Evolutionary conservation across 257 asterid genomes (phyloP), one percentile per base, ranked within the genome.

Genomic region (Salvia splendens): DNA sequence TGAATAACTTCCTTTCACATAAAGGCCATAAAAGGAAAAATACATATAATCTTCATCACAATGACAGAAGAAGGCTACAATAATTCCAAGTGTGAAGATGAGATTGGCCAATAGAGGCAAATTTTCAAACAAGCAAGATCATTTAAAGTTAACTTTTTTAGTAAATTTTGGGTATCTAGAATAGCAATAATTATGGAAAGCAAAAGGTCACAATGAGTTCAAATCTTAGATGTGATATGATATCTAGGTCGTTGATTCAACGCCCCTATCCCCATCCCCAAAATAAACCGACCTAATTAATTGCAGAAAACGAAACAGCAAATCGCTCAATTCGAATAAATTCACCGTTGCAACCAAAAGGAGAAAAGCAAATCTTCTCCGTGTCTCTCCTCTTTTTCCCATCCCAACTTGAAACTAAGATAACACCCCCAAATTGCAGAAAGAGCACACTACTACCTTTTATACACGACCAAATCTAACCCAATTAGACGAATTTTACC

Each of bases 401-500:
- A 36, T 17, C n/a, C 17, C 24, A 55, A 46, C 55, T 17, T 42
- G 28, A 32, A 49, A 68, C 32, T 54, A 16, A 65, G 4, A 48
- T 7, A 24, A 42, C 24, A 5, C 15, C 73, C 60, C 51, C 15
- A 65, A 59, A 66, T 65, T 52, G 63, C 58, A 46, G 52, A 68
- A 33, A 38, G 14, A 35, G 12, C 3, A 47, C 36, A n/a, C 33
- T 5, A 40, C 33, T 28, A 55, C 56, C 33, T 51, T 61, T 10
- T 35, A 47, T 24, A 16, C 62, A 30, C 2, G 49, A 50, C 71
- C 52, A 41, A 70, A 30, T 48, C 71, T 61, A 45, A 67, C 30
- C 70, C 52, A 56, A 66, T 35, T 51, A 35, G 30, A 8, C 12
- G 14, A 43, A 28, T 65, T 11, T 35, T 5, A 76, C 91, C 77